Evolutionary conservation across 1,139 yeast genomes (phyloP).

Genomic region (Taphrina communis): DNA sequence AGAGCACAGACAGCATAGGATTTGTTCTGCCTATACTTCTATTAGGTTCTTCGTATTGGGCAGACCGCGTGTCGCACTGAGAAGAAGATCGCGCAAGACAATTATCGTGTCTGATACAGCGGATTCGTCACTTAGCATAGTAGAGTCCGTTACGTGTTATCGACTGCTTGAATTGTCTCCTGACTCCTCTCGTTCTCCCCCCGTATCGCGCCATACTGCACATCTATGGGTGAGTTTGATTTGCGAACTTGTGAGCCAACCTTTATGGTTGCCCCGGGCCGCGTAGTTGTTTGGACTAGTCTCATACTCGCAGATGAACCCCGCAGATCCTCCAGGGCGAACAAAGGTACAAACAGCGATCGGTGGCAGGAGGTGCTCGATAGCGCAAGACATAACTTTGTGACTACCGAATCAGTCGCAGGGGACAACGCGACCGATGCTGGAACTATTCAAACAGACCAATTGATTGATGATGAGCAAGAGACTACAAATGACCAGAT

Average conservation of each 20-base stretch:
- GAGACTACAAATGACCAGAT: conserved; percentile 55
- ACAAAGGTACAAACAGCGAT: conserved; percentile 37
- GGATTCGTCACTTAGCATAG: background rate
- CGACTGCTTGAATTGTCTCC: conserved; percentile 16
- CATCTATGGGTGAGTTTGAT: conserved; percentile 20
- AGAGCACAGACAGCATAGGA: too few relatives aligned
- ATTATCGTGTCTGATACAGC: background rate
- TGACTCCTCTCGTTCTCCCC: background rate
- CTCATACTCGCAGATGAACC: conserved; percentile 28
- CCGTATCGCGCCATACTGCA: background rate
- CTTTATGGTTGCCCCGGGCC: background rate
- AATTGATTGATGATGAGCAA: conserved; percentile 6
- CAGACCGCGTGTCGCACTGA: too few relatives aligned
- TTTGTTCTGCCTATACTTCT: too few relatives aligned
- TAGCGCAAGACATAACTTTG: conserved; percentile 33
- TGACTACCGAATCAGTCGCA: conserved; percentile 29
- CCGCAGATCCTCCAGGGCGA: conserved; percentile 36
- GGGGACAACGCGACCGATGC: conserved; percentile 37
- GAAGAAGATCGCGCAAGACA: background rate
- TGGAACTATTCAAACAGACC: conserved; percentile 22
- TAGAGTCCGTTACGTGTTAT: conserved; percentile 6
- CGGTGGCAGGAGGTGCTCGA: conserved; percentile 37
- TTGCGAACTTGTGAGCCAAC: background rate
- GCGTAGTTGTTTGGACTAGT: background rate
- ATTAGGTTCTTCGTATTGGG: too few relatives aligned